Base-by-base conservation (phyloP, 257 asterid genomes). In the Solanum neorickii region DNA sequence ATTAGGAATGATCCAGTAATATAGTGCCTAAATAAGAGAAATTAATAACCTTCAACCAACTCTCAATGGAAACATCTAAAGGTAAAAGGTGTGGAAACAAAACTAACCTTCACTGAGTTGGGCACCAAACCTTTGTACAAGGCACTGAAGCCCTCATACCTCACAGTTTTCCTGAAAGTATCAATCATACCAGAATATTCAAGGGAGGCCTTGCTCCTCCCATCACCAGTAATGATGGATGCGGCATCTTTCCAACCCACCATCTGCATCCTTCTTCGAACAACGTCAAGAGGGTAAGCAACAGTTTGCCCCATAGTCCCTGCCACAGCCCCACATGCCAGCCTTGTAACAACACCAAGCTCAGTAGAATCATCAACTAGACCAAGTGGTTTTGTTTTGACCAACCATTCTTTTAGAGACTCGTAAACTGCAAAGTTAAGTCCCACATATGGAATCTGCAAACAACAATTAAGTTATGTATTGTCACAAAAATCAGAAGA, bases 211-310 rank as follows among this genome's bases (percentile, higher is more conserved):
- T 91, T 92, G 92, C 93, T 83, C 91, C 91, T 92, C 66, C 99
- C 99, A 75, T 93, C 97, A 73, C 99, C 99, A 37, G 96, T 88
- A 73, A 95, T 93, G 52, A 97, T 86, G 52, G 99, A 95, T 89
- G 98, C 84, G 84, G 98, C 99, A 86, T 95, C 93, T 86, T 88
- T 95, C 99, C 99, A 95, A 66, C 99, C 99, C 78, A 93, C 98
- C 99, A 97, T 97, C 93, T 97, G 99, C 99, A 97, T 97, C 92
- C 99, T 93, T 88, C 99, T 89, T 66, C 99, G 98, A 68, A 97
- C 94, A 82, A 97, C 99, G 85, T 97, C 99, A 41, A 97, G 98
- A 27, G 99, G 99, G 91, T 97, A 97, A 20, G 99, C 98, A 89
- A 97, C 94, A 86, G 99, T 97, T 92, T 97, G 99, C 66, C 99